Percentiles rank a stretch among this genome's conserved stretches.
Evolutionary conservation across 2,329 filamentous ascomycete genomes (phyloP).

Genomic region (Teratosphaeria nubilosa): DNA sequence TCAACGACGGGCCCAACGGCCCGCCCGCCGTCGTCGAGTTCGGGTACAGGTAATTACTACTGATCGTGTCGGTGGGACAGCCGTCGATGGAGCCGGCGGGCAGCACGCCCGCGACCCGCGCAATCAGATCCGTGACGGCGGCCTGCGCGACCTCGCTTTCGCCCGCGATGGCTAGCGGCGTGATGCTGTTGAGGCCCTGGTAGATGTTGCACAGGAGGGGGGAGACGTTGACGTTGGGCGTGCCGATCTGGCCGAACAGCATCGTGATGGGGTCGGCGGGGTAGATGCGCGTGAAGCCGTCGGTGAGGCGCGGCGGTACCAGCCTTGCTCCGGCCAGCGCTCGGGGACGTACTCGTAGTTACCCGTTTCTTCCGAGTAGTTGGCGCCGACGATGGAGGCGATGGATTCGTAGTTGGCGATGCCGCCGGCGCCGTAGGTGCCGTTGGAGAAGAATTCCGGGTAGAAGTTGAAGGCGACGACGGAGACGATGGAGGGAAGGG

Average conservation of each 20-base stretch:
- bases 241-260: slow-evolving; percentile 21
- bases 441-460: slow-evolving; percentile 21
- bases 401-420: slow-evolving; percentile 26
- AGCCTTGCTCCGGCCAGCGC: slow-evolving; percentile 17
- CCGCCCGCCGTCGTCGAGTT: slow-evolving; percentile 21
- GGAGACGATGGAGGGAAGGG: slow-evolving; percentile 23
- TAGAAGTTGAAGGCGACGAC: slow-evolving; percentile 22
- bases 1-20: slow-evolving; percentile 19
- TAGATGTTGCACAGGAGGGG: slow-evolving; percentile 27
- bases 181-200: slow-evolving; percentile 27
- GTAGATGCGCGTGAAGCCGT: slow-evolving; percentile 26
- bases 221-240: slow-evolving; percentile 21
- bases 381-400: slow-evolving; percentile 20
- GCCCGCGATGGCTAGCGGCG: slow-evolving; percentile 23
- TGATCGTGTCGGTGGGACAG: slow-evolving; percentile 21
- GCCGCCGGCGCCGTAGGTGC: slow-evolving; percentile 26
- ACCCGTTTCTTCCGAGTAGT: slow-evolving; percentile 15
- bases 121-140: slow-evolving; percentile 21
- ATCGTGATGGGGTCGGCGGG: slow-evolving; percentile 24
- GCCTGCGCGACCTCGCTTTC: slow-evolving; percentile 14
- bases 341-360: slow-evolving; percentile 22
- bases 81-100: slow-evolving; percentile 24
- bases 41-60: slow-evolving; percentile 23
- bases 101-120: slow-evolving; percentile 21
- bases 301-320: slow-evolving; percentile 23